A percentile compares a stretch with the other conserved stretches of the same genome.
phyloP scores from a whole-genome alignment of 1,284 basidiomycete genomes.

The Austroboletus rostrupii region DNA sequence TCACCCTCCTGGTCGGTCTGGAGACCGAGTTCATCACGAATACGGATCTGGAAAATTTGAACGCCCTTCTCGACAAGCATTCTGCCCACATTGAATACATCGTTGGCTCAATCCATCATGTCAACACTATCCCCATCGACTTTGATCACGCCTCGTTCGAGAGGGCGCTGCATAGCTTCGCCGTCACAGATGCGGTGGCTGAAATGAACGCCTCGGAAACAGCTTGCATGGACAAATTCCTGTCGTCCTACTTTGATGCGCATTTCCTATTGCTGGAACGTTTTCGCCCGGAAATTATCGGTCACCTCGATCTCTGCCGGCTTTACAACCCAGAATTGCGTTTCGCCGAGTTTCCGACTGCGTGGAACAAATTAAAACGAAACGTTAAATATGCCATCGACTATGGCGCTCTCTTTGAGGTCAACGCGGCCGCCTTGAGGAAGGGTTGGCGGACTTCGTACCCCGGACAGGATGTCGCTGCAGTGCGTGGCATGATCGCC shows the following conservation, averaged over 20 bases:
- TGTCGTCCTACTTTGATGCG: constrained; percentile 77
- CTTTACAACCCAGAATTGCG: constrained; percentile 66
- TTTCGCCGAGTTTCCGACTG: constrained; percentile 51
- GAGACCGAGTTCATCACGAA: constrained; percentile 89
- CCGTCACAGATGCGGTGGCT: constrained; percentile 28
- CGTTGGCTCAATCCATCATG: constrained; percentile 94
- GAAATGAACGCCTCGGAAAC: constrained; percentile 22
- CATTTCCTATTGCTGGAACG: constrained; percentile 69
- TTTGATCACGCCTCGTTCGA: constrained; percentile 78
- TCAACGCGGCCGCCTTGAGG: constrained; percentile 88
- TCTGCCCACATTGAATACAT: constrained; percentile 75
- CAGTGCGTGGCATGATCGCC: constrained; percentile 47
- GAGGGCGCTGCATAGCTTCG: constrained; percentile 46
- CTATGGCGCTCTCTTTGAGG: constrained; percentile 93
- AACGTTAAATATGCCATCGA: constrained; percentile 73
- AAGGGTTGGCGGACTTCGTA: constrained; percentile 89
- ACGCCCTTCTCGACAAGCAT: constrained; percentile 42
- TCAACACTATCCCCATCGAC: constrained; percentile 86
- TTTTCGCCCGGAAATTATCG: constrained; percentile 86
- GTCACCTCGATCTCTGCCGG: constrained; percentile 89
- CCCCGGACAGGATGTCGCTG: constrained; percentile 74
- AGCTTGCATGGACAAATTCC: constrained; percentile 42
- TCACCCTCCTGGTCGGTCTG: constrained; percentile 82
- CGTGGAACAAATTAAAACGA: constrained; percentile 66
- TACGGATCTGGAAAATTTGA: constrained; percentile 61